These are phyloP conservation scores for Cocos nucifera DNA, from an alignment of 176 grass and related monocot species.

Conservation along the genomic window DNA sequence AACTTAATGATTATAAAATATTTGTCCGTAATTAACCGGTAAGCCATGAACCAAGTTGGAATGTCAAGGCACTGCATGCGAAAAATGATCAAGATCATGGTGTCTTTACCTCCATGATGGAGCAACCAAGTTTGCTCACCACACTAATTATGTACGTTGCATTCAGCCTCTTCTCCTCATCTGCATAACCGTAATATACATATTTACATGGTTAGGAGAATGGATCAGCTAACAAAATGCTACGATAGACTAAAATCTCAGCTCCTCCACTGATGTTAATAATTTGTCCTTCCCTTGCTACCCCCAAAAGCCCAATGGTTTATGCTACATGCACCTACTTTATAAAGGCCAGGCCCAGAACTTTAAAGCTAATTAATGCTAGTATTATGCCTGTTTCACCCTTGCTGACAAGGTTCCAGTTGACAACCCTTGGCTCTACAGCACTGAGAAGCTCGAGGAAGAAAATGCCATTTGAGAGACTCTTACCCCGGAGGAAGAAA, in stretches of 20 bases:
- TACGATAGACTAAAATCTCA: too few species aligned
- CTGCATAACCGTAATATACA: constrained; percentile 17
- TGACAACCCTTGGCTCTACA: constrained; percentile 77
- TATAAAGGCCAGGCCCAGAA: not conserved
- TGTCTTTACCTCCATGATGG: constrained; percentile 79
- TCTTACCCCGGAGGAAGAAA: constrained; percentile 58
- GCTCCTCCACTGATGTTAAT: too few species aligned
- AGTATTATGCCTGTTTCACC: constrained; percentile 51
- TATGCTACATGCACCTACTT: too few species aligned
- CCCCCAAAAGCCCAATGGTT: too few species aligned
- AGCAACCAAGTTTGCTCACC: constrained; percentile 85
- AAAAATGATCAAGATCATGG: not conserved
- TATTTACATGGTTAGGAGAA: too few species aligned
- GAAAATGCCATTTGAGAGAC: constrained; percentile 73
- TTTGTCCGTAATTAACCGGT: too few species aligned
- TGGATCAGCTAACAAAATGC: too few species aligned
- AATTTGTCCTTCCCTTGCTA: too few species aligned
- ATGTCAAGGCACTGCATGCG: not conserved
- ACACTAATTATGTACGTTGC: constrained; percentile 94
- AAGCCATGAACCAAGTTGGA: too few species aligned
- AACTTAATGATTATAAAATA: too few species aligned
- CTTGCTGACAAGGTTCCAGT: constrained; percentile 84
- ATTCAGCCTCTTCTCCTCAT: constrained; percentile 85
- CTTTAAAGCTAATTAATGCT: too few species aligned
- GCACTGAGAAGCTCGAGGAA: constrained; percentile 22